Evolutionary conservation across 2,329 filamentous ascomycete species (phyloP), one percentile per base, ranked within the genome.

Genomic region (Aaosphaeria arxii): DNA sequence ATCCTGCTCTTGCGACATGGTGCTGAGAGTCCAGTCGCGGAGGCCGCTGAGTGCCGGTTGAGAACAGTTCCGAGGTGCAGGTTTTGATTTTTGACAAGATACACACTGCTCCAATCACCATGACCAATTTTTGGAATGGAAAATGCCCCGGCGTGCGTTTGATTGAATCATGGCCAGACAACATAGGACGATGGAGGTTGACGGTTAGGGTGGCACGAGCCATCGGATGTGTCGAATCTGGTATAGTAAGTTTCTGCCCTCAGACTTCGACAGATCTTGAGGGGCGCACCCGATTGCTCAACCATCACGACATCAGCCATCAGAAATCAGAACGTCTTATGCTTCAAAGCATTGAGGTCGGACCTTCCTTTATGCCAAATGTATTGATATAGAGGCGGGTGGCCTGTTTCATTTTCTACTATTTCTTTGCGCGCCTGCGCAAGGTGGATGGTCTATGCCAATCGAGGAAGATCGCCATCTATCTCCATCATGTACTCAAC

Each of bases 401-500:
- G 61, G 56, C 54, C 53, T 52, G 55, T 53, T 53, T 48, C 53
- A 50, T 43, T 43, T 24, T 46, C 49, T 40, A 60, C 58, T 54
- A 51, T 54, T 49, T 47, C 28, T 49, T 56, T 54, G 47, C 48
- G 46, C 47, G 51, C 49, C 38, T 52, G 47, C 51, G 55, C 63
- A 62, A 61, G 63, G 60, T 63, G 62, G 53, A 61, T 59, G 57
- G 60, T 54, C 52, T 53, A 50, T 50, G 55, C 41, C 11, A n/a
- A n/a, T 11, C 9, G 11, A 40, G 17, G 39, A 40, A 28, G 17
- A 24, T 24, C 17, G 17, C 17, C 17, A 9, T 17, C 52, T 51
- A 54, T 49, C 17, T 24, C 52, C 58, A 61, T 46, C 54, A 70
- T 70, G 64, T 69, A 66, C 56, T 62, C 64, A 43, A 61, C 64